Percentiles rank a stretch among this genome's conserved stretches.
Conservation (phyloP, 371 early-diverging fungal species). For the Umbelopsis sp. region DNA sequence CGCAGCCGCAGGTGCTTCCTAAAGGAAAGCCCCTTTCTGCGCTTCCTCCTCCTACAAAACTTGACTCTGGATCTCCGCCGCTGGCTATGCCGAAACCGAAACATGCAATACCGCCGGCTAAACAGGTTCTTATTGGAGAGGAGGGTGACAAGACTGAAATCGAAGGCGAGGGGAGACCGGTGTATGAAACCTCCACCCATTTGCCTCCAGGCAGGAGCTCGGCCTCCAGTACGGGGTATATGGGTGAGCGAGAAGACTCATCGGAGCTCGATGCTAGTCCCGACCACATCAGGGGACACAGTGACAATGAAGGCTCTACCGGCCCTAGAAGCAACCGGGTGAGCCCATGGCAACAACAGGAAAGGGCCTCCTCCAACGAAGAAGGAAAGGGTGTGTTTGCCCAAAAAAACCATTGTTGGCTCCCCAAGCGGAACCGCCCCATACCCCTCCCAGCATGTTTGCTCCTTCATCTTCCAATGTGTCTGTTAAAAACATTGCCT, state of each 20-base stretch:
- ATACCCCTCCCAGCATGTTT: not conserved
- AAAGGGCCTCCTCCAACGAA: not conserved
- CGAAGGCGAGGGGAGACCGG: not conserved
- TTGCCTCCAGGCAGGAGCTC: constrained; percentile 6
- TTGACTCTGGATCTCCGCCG: not conserved
- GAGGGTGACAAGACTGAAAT: constrained; percentile 12
- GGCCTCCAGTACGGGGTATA: constrained; percentile 1
- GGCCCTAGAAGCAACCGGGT: not conserved
- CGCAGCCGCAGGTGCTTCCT: not conserved
- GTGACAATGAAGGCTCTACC: not conserved
- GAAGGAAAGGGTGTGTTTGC: constrained; percentile 8
- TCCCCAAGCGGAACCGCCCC: not conserved
- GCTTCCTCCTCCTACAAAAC: not conserved
- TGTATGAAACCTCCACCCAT: constrained; percentile 12
- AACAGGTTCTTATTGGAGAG: constrained; percentile 11
- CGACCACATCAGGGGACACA: not conserved
- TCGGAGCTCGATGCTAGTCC: constrained; percentile 1
- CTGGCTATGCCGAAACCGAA: constrained; percentile 15
- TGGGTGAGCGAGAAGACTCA: constrained; percentile 16
- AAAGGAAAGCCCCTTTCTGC: not conserved
- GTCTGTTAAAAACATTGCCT: not conserved
- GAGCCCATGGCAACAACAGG: not conserved
- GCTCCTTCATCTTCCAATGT: not conserved
- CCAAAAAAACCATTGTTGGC: not conserved
- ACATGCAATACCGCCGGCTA: constrained; percentile 12